Base-by-base conservation (phyloP, 2,329 filamentous ascomycete genomes). In the Colletotrichum lini region DNA sequence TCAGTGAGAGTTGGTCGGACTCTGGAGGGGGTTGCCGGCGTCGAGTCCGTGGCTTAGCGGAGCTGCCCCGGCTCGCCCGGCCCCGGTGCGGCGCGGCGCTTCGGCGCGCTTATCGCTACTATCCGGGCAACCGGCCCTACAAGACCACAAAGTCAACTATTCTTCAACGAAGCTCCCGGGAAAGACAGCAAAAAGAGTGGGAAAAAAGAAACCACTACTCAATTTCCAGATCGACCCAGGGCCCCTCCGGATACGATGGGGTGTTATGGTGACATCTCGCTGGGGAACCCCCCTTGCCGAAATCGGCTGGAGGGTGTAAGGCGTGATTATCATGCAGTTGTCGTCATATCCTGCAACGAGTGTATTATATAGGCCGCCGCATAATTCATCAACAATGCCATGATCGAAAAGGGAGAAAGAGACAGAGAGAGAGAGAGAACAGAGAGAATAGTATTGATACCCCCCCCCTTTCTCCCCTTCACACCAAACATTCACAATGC, bases 401-500 rank as follows among this genome's bases (percentile, higher is more conserved):
- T 18, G 13, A 21, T 13, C n/a, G 49, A 10, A 35, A 35, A 35
- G 30, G 30, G 30, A 35, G 30, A 35, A 8, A 35, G 30, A 35
- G 30, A 35, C 30, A 35, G 30, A 26, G 4, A 26, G 26, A 26
- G 26, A 35, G 30, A 35, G 30, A 9, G 8, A 35, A 35, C 30
- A 35, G 30, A 44, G 2, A 13, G 38, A 30, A 18, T 30, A 64
- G 35, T 60, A 60, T 30, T 54, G 42, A 42, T 26, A 53, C 38
- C 35, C 58, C 53, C 40, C 5, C 23, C 5, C 30, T 1, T 35
- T 10, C 30, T 2, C 9, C 30, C 30, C 10, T 35, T 35, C 40
- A 30, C 3, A 15, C 6, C 42, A 21, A 35, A 21, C 49, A 26
- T 44, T 18, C 64, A 81, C 74, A 52, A 84, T 84, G 83, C 81